phyloP scores from a whole-genome alignment of 495 filamentous ascomycete genomes.

The Podospora comata region DNA sequence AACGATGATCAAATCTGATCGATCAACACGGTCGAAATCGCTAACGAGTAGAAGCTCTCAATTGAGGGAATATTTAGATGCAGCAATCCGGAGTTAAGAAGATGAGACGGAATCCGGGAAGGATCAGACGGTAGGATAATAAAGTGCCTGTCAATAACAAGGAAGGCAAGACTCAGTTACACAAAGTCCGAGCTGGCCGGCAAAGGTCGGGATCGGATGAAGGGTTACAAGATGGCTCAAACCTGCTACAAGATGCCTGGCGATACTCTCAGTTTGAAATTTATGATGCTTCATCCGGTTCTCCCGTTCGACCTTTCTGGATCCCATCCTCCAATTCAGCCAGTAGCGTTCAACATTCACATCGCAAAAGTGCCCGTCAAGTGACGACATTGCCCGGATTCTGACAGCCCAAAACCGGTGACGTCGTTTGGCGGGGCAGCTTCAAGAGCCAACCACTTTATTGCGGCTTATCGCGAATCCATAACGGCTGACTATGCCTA shows the following conservation, averaged over 20 bases:
- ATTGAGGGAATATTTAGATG: conserved; percentile 4
- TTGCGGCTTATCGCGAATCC: background rate
- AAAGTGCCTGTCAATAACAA: background rate
- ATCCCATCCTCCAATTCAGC: background rate
- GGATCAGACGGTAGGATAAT: background rate
- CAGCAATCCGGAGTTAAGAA: conserved; percentile 5
- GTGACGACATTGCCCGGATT: background rate
- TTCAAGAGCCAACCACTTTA: background rate
- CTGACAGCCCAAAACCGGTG: background rate
- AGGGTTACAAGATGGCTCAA: background rate
- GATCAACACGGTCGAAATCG: background rate
- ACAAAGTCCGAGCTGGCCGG: background rate
- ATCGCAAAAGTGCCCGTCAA: background rate
- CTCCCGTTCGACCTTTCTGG: background rate
- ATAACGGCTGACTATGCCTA: background rate
- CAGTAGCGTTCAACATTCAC: background rate
- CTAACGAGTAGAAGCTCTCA: background rate
- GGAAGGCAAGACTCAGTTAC: background rate
- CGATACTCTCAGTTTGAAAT: background rate
- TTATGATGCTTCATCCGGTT: background rate
- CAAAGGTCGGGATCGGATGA: background rate
- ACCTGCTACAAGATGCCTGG: background rate
- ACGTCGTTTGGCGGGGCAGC: background rate
- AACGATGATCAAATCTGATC: background rate
- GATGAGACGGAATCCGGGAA: background rate